Base-by-base conservation (phyloP, 2,329 filamentous ascomycete species). In the Ophiocordyceps sinensis region DNA sequence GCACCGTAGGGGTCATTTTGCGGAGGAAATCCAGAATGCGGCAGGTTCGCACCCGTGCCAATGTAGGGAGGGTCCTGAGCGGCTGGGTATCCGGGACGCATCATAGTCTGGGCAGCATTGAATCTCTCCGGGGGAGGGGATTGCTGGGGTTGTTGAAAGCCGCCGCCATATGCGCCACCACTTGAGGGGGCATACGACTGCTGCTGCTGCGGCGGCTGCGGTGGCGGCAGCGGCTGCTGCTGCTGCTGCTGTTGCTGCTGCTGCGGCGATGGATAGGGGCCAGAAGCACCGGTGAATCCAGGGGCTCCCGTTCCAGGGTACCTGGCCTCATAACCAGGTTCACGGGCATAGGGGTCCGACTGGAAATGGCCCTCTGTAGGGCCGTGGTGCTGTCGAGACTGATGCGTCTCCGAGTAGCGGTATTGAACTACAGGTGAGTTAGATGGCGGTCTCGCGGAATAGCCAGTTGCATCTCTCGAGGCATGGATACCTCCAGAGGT, bases 351-450 rank as follows among this genome's bases (percentile, higher is more conserved):
- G 19, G 54, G 52, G 38, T 63, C 60, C 45, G 52, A 42, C 43
- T 52, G 52, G 44, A 56, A 61, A 26, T 57, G 55, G 53, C 50
- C 54, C 52, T 59, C 57, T 40, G 66, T 67, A 32, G 67, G 67
- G 43, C 67, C 67, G 48, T 64, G 64, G 46, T 70, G 62, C 51
- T 71, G 67, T 42, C 67, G 64, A 45, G 65, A 63, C 51, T 63
- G 60, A 41, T 63, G 60, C 36, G 67, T 70, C 60, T 72, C 64
- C 46, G 71, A 74, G 55, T 73, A 67, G 58, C 68, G 68, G 54
- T 74, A 74, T 58, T 71, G 68, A 55, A 66, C 72, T 76, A 64
- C 55, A 57, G 66, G 66, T 56, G 68, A 70, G 71, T 77, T 75
- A 77, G 73, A 75, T 61, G 58, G 53, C 42, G 59, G 63, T 68